Evolutionary conservation across 163 green algal genomes (phyloP).

Genomic region (Chloroidium sp.): DNA sequence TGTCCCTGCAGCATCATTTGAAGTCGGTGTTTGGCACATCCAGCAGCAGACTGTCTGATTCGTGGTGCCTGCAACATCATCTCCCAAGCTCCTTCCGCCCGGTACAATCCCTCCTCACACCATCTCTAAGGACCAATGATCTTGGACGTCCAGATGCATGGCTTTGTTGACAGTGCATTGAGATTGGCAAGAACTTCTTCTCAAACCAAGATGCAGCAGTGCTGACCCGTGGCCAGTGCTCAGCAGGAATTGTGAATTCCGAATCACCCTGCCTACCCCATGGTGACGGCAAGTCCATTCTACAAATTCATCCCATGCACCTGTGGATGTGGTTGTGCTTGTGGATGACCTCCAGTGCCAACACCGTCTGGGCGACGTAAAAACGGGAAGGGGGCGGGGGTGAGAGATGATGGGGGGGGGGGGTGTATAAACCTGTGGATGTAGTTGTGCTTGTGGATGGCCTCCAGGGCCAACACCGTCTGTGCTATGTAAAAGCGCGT

Average conservation of each 20-base stretch:
- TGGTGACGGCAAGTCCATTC: no score
- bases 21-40: conserved; percentile 19
- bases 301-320: conserved; percentile 12
- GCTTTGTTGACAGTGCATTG: no score
- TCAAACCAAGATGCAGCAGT: no score
- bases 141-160: no score
- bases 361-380: conserved; percentile 80
- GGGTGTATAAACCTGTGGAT: conserved; percentile 96
- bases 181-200: no score
- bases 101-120: not conserved
- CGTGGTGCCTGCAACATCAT: conserved; percentile 78
- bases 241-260: no score
- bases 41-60: conserved; percentile 96
- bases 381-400: no score
- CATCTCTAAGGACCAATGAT: no score
- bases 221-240: no score
- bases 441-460: conserved; percentile 84
- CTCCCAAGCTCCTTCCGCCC: no score
- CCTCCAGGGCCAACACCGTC: conserved; percentile 81
- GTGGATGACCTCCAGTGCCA: conserved; percentile 89
- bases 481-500: conserved; percentile 82
- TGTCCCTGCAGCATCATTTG: conserved; percentile 60
- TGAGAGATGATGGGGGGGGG: no score
- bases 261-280: no score
- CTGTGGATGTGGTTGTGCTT: conserved; percentile 87